Base-by-base conservation (phyloP, 176 grass and related monocot genomes). In the Aegilops bicornis region DNA sequence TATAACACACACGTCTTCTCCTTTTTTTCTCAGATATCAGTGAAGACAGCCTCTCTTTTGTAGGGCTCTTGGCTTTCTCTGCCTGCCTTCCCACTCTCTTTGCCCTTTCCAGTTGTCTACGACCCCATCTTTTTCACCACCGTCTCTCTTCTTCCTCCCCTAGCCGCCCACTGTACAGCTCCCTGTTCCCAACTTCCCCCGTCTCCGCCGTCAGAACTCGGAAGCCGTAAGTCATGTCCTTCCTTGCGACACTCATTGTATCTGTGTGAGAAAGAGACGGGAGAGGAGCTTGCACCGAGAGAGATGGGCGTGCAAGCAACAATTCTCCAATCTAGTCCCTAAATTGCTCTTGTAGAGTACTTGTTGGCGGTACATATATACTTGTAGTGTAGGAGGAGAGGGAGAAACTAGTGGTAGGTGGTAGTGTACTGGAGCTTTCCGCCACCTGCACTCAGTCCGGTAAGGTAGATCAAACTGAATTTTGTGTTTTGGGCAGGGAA, bases 71-170 rank as follows among this genome's bases (percentile, higher is more conserved):
- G 85, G 47, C 89, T 85, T 79, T 95, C 68, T 79, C 77, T 86
- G 17, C 50, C 35, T 77, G 56, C 76, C 77, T 62, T 76, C 76
- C 52, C 66, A 86, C 82, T 79, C 81, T 86, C 82, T 87, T 84
- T 77, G 62, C 66, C 85, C 92, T 88, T 89, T 94, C 92, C 87
- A 94, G 89, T 94, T 92, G 92, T 92, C 85, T 39, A 88, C 68
- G 90, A 87, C 92, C 79, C 90, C 91, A 87, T 83, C 88, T 86
- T 95, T 87, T 95, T 95, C 86, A 91, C 89, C 93, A 86, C 92
- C 83, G 80, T 87, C 89, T 66, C 87, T 83, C 86, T 83, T 83
- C 88, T 81, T 93, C 88, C 92, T 88, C 78, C 91, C 74, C 81
- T 93, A 84, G 73, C 89, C 45, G 13, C 45, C 45, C 71, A 47